Conservation (phyloP, 805 yeast species). For the Saturnispora quitensis region DNA sequence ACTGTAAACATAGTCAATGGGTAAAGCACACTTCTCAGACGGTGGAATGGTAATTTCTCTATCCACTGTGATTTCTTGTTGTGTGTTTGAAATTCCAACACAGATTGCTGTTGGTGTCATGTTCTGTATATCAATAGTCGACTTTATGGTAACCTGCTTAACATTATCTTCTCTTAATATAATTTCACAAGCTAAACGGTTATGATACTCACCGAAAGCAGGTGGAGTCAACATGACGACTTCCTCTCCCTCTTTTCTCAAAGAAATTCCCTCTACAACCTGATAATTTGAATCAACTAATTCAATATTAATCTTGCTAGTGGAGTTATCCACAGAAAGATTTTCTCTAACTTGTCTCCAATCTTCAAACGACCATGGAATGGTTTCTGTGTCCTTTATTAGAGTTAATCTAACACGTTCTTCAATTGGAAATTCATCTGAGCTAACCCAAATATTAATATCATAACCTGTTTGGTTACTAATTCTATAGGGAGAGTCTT, state of each 20-base stretch:
- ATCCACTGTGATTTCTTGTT: slow-evolving; percentile 24
- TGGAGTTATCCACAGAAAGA: slow-evolving; percentile 53
- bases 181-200: slow-evolving; percentile 66
- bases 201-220: slow-evolving; percentile 40
- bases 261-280: slow-evolving; percentile 47
- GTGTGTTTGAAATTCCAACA: slow-evolving; percentile 29
- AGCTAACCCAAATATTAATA: slow-evolving; percentile 76
- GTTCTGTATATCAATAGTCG: slow-evolving; percentile 65
- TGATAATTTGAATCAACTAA: slow-evolving; percentile 49
- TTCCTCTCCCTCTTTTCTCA: slow-evolving; percentile 78
- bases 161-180: slow-evolving; percentile 65
- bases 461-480: slow-evolving; percentile 79
- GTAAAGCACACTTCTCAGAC: slow-evolving; percentile 54
- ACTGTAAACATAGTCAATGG: slow-evolving; percentile 58
- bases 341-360: slow-evolving; percentile 84
- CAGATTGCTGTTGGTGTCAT: slow-evolving; percentile 51
- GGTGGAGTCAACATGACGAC: slow-evolving; percentile 57
- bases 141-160: slow-evolving; percentile 67
- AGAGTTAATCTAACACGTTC: slow-evolving; percentile 26
- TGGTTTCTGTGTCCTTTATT: slow-evolving; percentile 39
- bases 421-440: slow-evolving; percentile 17
- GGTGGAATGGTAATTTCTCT: slow-evolving; percentile 40
- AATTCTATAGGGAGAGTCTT: slow-evolving; percentile 73
- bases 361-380: slow-evolving; percentile 91
- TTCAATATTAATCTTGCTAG: slow-evolving; percentile 55